phyloP scores from a whole-genome alignment of 768 basidiomycete species.

The Mycena haematopus region DNA sequence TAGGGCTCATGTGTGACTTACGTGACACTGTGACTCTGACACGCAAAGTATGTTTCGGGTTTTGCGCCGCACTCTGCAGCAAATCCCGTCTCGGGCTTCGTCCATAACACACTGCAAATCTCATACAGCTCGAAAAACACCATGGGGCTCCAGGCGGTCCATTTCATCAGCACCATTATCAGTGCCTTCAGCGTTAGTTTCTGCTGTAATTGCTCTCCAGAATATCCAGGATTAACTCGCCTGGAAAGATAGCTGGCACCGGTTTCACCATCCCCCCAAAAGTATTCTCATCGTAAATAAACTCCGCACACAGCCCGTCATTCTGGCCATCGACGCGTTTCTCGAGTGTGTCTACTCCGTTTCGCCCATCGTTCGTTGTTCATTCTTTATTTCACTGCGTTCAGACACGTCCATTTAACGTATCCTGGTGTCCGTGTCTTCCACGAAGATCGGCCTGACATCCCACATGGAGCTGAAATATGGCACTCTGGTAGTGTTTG shows the following conservation, averaged over 20 bases:
- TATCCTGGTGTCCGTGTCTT: conserved; percentile 71
- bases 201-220: not conserved
- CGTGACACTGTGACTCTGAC: conserved; percentile 9
- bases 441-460: conserved; percentile 70
- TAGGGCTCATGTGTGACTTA: not conserved
- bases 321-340: conserved; percentile 76
- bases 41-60: conserved; percentile 14
- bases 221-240: conserved; percentile 18
- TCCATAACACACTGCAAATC: not conserved
- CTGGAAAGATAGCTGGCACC: conserved; percentile 45
- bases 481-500: conserved; percentile 65
- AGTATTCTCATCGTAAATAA: conserved; percentile 83
- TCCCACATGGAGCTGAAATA: conserved; percentile 65
- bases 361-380: conserved; percentile 10
- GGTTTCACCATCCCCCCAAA: conserved; percentile 52
- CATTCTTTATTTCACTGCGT: conserved; percentile 12
- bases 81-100: not conserved
- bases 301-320: conserved; percentile 76
- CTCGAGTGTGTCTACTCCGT: conserved; percentile 57
- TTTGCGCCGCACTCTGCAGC: conserved; percentile 13
- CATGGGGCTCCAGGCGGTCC: not conserved
- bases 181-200: conserved; percentile 34
- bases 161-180: conserved; percentile 25
- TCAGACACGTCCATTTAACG: conserved; percentile 60
- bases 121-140: not conserved